These are phyloP conservation scores for Penicillium sp. DNA, from an alignment of 2,329 filamentous ascomycete genomes.

Conservation along the genomic window DNA sequence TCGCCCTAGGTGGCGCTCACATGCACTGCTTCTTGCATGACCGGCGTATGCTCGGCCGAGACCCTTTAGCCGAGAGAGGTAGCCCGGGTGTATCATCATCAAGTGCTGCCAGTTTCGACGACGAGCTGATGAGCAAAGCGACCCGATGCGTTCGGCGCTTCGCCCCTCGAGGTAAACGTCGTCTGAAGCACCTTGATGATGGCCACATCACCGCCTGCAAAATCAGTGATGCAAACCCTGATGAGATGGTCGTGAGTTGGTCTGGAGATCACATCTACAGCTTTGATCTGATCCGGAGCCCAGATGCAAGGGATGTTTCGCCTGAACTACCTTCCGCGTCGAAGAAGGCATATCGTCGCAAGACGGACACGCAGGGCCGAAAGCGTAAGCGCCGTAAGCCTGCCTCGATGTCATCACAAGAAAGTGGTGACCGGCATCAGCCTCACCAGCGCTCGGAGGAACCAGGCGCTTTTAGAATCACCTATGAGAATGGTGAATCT, in stretches of 20 bases:
- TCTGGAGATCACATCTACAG: conserved; percentile 68
- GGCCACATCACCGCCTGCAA: conserved; percentile 72
- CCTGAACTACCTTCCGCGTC: conserved; percentile 33
- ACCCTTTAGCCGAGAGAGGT: conserved; percentile 59
- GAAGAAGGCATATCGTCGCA: conserved; percentile 32
- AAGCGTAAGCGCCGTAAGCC: conserved; percentile 63
- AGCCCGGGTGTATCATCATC: conserved; percentile 46
- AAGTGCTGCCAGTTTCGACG: conserved; percentile 51
- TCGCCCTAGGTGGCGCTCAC: conserved; percentile 69
- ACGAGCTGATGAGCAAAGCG: conserved; percentile 61
- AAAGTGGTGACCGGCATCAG: conserved; percentile 51
- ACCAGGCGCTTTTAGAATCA: conserved; percentile 55
- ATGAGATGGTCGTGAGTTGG: conserved; percentile 71
- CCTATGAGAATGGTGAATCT: conserved; percentile 63
- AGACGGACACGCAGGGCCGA: conserved; percentile 43
- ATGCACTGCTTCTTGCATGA: conserved; percentile 71
- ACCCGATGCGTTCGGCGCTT: conserved; percentile 69
- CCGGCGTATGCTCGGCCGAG: conserved; percentile 67
- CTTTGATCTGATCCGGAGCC: conserved; percentile 65
- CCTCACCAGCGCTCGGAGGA: conserved; percentile 53
- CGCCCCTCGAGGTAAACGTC: conserved; percentile 62
- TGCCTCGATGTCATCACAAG: conserved; percentile 47
- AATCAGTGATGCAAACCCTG: conserved; percentile 69
- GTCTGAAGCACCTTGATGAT: conserved; percentile 52
- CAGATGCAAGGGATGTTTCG: conserved; percentile 55